Percentiles rank a stretch among this genome's conserved stretches.
Evolutionary conservation across 1,139 yeast species (phyloP).

Genomic region (Blastobotrys malaysiensis): DNA sequence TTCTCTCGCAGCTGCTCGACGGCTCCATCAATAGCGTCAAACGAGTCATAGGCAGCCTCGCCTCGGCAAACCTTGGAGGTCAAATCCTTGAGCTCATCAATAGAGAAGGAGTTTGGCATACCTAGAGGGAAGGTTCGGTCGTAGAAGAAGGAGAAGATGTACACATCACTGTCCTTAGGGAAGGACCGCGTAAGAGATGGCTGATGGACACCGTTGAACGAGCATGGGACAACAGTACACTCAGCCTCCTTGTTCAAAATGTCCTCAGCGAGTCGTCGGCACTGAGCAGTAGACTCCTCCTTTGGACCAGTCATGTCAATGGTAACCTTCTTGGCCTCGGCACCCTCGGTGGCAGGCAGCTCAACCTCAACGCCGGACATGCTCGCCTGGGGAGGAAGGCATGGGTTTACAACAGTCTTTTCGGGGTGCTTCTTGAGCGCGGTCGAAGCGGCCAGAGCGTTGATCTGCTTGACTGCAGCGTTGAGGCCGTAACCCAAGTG

Average conservation of each 20-base stretch:
- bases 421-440: constrained; percentile 15
- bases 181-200: constrained; percentile 81
- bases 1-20: constrained; percentile 60
- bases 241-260: constrained; percentile 76
- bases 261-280: constrained; percentile 77
- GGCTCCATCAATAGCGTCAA: constrained; percentile 56
- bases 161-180: constrained; percentile 66
- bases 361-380: constrained; percentile 48
- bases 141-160: constrained; percentile 86
- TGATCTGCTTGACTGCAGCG: constrained; percentile 85
- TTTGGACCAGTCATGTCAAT: constrained; percentile 74
- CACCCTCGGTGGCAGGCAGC: constrained; percentile 33
- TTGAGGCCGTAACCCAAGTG: constrained; percentile 94
- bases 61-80: constrained; percentile 86
- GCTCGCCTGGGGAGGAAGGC: constrained; percentile 71
- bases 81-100: constrained; percentile 76
- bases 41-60: constrained; percentile 61
- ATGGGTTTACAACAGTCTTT: constrained; percentile 56
- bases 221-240: constrained; percentile 76
- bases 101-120: constrained; percentile 83
- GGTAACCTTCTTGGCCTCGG: constrained; percentile 35
- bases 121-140: constrained; percentile 93
- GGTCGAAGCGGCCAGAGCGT: constrained; percentile 37
- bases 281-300: constrained; percentile 62
- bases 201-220: constrained; percentile 95